These are phyloP conservation scores for Aspergillus carlsbadensis DNA, from an alignment of 495 filamentous ascomycete genomes.

Conservation along the genomic window DNA sequence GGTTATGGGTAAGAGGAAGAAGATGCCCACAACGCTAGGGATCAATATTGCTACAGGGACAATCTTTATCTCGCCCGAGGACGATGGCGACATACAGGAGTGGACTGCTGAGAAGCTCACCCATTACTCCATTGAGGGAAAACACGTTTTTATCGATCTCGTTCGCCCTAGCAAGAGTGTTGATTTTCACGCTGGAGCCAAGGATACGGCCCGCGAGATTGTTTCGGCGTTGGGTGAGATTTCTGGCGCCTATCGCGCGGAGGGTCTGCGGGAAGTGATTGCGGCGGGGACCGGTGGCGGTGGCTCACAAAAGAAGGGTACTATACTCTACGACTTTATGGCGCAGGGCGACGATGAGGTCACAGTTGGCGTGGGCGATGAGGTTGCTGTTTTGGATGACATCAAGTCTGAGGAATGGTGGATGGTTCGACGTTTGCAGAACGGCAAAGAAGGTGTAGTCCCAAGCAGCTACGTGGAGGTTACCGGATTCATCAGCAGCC, in stretches of 20 bases:
- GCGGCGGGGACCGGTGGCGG: slow-evolving; percentile 67
- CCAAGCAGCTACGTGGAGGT: slow-evolving; percentile 95
- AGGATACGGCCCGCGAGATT: slow-evolving; percentile 94
- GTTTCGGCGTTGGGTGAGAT: slow-evolving; percentile 84
- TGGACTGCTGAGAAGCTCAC: slow-evolving; percentile 93
- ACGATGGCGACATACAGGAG: slow-evolving; percentile 81
- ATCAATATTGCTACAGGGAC: slow-evolving; percentile 82
- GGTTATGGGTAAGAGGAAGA: slow-evolving; percentile 92
- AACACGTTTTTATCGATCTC: slow-evolving; percentile 95
- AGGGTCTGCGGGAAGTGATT: slow-evolving; percentile 83
- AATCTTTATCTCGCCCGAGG: slow-evolving; percentile 90
- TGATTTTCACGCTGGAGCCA: slow-evolving; percentile 96
- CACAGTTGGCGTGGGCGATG: slow-evolving; percentile 84
- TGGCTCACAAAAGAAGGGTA: slow-evolving; percentile 69
- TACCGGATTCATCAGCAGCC: slow-evolving; percentile 55
- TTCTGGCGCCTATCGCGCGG: slow-evolving; percentile 76
- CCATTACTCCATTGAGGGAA: slow-evolving; percentile 95
- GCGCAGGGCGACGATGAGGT: slow-evolving; percentile 97
- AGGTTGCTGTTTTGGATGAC: slow-evolving; percentile 88
- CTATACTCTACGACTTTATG: slow-evolving; percentile 91
- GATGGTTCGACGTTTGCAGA: slow-evolving; percentile 87
- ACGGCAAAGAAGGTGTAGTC: slow-evolving; percentile 95
- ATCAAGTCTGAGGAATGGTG: slow-evolving; percentile 96
- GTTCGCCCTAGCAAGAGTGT: slow-evolving; percentile 87
- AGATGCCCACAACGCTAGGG: slow-evolving; percentile 92